Percentiles rank a stretch among this genome's conserved stretches.
Evolutionary conservation across 768 basidiomycete species (phyloP).

Genomic region (Neoboletus magnificus): DNA sequence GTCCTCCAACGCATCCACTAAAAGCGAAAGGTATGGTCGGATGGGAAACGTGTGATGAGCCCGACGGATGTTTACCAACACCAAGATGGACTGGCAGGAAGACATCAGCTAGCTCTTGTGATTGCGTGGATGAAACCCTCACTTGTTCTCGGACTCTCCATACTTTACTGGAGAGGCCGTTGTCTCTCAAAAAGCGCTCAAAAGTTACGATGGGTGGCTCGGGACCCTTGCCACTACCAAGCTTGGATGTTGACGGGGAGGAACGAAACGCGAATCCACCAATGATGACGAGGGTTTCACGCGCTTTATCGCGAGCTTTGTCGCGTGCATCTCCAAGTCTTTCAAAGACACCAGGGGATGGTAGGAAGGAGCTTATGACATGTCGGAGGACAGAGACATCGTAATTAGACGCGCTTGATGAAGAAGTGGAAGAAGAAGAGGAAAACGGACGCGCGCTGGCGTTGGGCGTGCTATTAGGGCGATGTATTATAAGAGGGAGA

Average conservation of each 20-base stretch:
- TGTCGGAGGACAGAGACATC: slow-evolving; percentile 64
- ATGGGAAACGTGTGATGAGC: slow-evolving; percentile 73
- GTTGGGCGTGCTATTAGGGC: slow-evolving; percentile 27
- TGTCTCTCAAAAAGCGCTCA: slow-evolving; percentile 69
- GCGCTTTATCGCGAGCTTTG: slow-evolving; percentile 66
- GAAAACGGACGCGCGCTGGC: slow-evolving; percentile 39
- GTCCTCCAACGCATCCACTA: slow-evolving; percentile 89
- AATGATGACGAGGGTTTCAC: slow-evolving; percentile 70
- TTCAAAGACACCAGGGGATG: slow-evolving; percentile 76
- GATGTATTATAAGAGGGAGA: slow-evolving; percentile 58
- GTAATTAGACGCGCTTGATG: slow-evolving; percentile 39
- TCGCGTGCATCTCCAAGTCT: slow-evolving; percentile 78
- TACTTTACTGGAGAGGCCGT: slow-evolving; percentile 74
- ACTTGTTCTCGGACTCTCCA: slow-evolving; percentile 88
- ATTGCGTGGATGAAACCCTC: slow-evolving; percentile 21
- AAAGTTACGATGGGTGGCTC: slow-evolving; percentile 70
- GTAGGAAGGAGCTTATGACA: slow-evolving; percentile 63
- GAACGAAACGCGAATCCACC: slow-evolving; percentile 69
- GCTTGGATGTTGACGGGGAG: slow-evolving; percentile 44
- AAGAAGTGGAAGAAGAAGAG: slow-evolving; percentile 52
- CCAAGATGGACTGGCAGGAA: slow-evolving; percentile 50
- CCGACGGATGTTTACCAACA: slow-evolving; percentile 71
- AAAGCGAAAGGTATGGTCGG: slow-evolving; percentile 68
- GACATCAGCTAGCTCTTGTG: not conserved
- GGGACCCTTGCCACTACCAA: slow-evolving; percentile 53